Conservation (phyloP, 345 rosid genomes). For the Rhizophora mangle region DNA sequence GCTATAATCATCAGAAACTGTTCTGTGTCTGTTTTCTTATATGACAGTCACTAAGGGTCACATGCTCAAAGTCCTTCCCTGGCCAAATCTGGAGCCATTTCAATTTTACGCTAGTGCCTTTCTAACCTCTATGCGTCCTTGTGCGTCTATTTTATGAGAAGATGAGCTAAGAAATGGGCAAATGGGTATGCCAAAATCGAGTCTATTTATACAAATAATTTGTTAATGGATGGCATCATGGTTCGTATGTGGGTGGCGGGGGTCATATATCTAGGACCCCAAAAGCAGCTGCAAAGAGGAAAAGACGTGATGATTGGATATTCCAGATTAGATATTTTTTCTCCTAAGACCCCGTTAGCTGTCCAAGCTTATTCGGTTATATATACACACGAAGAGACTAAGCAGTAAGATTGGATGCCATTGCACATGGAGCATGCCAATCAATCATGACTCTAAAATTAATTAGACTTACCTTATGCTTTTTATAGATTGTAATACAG, state of each 20-base stretch:
- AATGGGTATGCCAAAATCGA: conserved; percentile 21
- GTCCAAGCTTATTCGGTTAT: not conserved
- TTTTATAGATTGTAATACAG: too few species aligned
- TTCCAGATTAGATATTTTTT: conserved; percentile 35
- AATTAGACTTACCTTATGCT: too few species aligned
- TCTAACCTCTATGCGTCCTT: too few species aligned
- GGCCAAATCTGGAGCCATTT: not conserved
- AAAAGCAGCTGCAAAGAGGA: conserved; percentile 49
- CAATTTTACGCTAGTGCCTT: too few species aligned
- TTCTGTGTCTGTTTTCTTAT: too few species aligned
- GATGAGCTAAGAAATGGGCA: not conserved
- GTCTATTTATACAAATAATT: conserved; percentile 27
- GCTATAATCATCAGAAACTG: too few species aligned
- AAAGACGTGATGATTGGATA: conserved; percentile 50
- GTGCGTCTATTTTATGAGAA: not conserved
- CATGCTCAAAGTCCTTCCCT: not conserved
- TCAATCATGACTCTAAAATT: too few species aligned
- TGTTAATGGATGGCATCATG: conserved; percentile 47
- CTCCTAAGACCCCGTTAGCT: not conserved
- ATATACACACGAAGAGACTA: not conserved
- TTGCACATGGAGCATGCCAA: too few species aligned
- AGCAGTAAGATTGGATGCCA: not conserved
- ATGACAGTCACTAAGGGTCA: too few species aligned
- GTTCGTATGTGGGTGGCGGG: conserved; percentile 40
- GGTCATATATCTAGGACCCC: conserved; percentile 39